Conservation (phyloP, 1,139 yeast species). For the Candida frijolesensis region DNA sequence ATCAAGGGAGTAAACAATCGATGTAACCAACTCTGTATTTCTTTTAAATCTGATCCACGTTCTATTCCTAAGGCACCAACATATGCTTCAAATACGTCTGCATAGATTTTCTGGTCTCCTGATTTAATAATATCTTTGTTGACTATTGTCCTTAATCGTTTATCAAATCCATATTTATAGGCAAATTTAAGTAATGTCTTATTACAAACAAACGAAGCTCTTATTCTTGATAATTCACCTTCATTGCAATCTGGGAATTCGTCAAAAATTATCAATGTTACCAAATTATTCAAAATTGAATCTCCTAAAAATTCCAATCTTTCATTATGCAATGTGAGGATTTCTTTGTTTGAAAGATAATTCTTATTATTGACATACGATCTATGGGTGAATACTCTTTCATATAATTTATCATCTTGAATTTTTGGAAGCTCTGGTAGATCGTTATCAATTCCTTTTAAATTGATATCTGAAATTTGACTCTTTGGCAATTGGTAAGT, state of each 20-base stretch:
- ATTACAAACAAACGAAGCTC: conserved; percentile 77
- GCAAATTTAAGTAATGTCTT: conserved; percentile 74
- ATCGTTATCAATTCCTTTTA: conserved; percentile 31
- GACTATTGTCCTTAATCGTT: conserved; percentile 52
- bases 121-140: conserved; percentile 34
- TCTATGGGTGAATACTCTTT: conserved; percentile 80
- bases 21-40: conserved; percentile 62
- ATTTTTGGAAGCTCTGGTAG: conserved; percentile 73
- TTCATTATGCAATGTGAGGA: conserved; percentile 75
- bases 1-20: conserved; percentile 45
- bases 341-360: conserved; percentile 57
- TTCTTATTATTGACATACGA: conserved; percentile 66
- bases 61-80: conserved; percentile 81
- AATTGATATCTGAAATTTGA: conserved; percentile 17
- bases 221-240: conserved; percentile 74
- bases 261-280: conserved; percentile 67
- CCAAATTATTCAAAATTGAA: conserved; percentile 73
- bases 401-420: conserved; percentile 55
- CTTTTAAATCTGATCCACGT: conserved; percentile 44
- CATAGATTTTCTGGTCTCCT: conserved; percentile 58
- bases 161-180: conserved; percentile 67
- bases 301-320: conserved; percentile 94
- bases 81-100: conserved; percentile 89
- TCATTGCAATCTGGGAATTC: conserved; percentile 73
- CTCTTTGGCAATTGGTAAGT: conserved; percentile 15